Percentiles rank a stretch among this genome's conserved stretches.
phyloP scores from a whole-genome alignment of 805 yeast species.

The Saitoella complicata region DNA sequence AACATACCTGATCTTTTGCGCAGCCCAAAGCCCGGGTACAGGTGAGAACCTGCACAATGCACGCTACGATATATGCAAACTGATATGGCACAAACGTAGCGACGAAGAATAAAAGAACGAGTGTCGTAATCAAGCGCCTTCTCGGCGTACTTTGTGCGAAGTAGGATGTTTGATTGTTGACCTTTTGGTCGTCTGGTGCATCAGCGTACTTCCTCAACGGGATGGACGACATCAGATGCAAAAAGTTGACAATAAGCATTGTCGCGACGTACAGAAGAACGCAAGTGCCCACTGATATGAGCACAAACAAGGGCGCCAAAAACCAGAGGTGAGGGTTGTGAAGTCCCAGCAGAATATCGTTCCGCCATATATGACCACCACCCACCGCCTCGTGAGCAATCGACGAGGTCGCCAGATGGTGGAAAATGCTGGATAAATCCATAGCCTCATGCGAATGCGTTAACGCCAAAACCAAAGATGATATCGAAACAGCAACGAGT shows the following conservation, averaged over 20 bases:
- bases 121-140: constrained; percentile 8
- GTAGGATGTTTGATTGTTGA: no score
- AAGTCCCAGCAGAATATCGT: constrained; percentile 53
- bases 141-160: no score
- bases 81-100: constrained; percentile 65
- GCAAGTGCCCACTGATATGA: constrained; percentile 30
- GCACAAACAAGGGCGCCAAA: constrained; percentile 42
- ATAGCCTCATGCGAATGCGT: background rate
- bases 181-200: no score
- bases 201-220: no score
- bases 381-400: no score
- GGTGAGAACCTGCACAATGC: constrained; percentile 41
- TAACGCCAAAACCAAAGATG: background rate
- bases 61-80: constrained; percentile 48
- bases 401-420: background rate
- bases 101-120: constrained; percentile 28
- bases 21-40: constrained; percentile 20
- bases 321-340: constrained; percentile 39
- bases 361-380: constrained; percentile 23
- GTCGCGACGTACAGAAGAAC: constrained; percentile 14
- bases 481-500: background rate
- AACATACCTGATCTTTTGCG: constrained; percentile 5
- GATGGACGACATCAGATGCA: background rate
- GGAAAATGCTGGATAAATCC: background rate
- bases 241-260: background rate